Base-by-base conservation (phyloP, 768 basidiomycete species). In the Polyporus arcularius region DNA sequence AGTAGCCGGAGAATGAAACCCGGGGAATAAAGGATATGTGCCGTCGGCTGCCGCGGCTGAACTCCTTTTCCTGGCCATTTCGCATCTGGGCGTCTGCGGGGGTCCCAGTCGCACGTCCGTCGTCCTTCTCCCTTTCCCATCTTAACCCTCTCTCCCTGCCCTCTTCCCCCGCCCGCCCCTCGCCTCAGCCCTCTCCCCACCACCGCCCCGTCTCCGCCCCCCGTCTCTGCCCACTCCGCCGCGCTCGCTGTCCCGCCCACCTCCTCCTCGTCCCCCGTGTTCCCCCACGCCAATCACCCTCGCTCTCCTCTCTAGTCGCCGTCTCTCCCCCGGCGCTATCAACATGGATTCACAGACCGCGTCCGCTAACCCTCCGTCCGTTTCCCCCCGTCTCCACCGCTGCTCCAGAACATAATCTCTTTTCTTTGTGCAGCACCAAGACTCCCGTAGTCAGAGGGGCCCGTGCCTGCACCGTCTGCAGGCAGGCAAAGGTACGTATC, bases 391-490 rank as follows among this genome's bases (percentile, higher is more conserved):
- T 21, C 43, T 38, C 52, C 15, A 30, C 50, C 28, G 21, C 5
- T 32, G 11, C 32, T 35, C 15, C 32, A 16, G 2, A 16, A 28
- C 4, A 4, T 52, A 12, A 35, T 3, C 16, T 32, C 18, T 35
- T 12, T 21, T 32, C 38, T 32, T 31, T 38, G 39, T 47, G 4
- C 61, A 80, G 79, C 41, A 67, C 76, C 53, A 81, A 80, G 67
- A 59, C 72, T 21, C 78, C 82, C 35, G 74, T 83, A 46, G 72
- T 79, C 39, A 72, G 83, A 62, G 82, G 81, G 55, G 80, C 82
- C 48, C 73, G 83, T 52, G 92, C 92, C 16, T 94, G 92, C 71
- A 92, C 89, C 42, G 90, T 92, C 66, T 94, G 92, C 73, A 85
- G 91, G 46, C 82, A 85, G 55, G 91, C 92, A 63, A 94, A 94